Evolutionary conservation across 306 rosid species (phyloP).

Genomic region (Astragalus membranaceus): DNA sequence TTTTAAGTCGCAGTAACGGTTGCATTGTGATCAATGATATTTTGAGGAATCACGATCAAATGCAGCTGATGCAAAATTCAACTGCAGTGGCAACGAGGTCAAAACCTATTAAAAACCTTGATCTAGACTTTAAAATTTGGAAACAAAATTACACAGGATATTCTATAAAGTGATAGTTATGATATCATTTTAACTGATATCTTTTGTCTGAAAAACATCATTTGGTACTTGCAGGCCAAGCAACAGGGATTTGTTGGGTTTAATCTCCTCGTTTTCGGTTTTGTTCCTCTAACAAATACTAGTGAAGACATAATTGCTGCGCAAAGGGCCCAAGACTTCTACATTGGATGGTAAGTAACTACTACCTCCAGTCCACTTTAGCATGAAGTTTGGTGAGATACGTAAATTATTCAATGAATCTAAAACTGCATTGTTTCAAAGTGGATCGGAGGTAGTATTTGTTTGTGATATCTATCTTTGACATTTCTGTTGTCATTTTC

Average conservation of each 20-base stretch:
- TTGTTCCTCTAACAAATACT: constrained; percentile 36
- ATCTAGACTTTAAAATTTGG: too few species aligned
- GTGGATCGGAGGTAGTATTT: too few species aligned
- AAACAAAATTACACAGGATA: neutral
- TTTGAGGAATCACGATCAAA: too few species aligned
- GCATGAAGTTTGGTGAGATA: too few species aligned
- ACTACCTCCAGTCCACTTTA: too few species aligned
- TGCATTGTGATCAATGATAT: too few species aligned
- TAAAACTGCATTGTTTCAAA: too few species aligned
- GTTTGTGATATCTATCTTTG: neutral
- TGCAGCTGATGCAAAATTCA: too few species aligned
- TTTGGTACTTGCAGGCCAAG: constrained; percentile 29
- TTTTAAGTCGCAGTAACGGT: neutral
- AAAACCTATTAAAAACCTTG: too few species aligned
- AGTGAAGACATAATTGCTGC: constrained; percentile 35
- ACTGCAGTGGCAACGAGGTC: too few species aligned
- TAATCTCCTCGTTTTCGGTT: constrained; percentile 22
- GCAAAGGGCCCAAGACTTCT: constrained; percentile 42
- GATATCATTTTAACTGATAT: neutral
- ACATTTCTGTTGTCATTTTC: neutral
- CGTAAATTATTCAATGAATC: too few species aligned
- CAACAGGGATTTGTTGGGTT: constrained; percentile 56
- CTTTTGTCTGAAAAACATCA: neutral
- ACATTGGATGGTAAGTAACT: constrained; percentile 39
- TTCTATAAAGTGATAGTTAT: neutral